Conservation (phyloP, 805 yeast genomes). For the Clavispora phyllophila region DNA sequence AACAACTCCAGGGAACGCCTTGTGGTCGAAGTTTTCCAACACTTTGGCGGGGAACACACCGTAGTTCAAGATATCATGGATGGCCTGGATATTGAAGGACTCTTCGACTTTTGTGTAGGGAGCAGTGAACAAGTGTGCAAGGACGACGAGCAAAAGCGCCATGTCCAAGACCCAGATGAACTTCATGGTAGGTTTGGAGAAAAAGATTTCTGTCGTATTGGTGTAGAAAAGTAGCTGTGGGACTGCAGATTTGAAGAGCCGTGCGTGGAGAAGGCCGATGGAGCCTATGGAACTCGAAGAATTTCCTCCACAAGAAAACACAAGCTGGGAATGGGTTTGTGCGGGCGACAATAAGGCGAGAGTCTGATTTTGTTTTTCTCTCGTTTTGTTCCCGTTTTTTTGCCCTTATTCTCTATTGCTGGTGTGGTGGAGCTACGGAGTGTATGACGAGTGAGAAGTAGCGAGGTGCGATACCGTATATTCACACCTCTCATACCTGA, state of each 20-base stretch:
- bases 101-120: slow-evolving; percentile 94
- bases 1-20: slow-evolving; percentile 79
- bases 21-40: slow-evolving; percentile 61
- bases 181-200: slow-evolving; percentile 4
- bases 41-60: slow-evolving; percentile 42
- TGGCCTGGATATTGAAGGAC: slow-evolving; percentile 85
- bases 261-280: background rate
- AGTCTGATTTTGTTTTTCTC: no score
- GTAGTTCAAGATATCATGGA: slow-evolving; percentile 69
- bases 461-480: background rate
- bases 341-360: no score
- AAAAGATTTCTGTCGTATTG: background rate
- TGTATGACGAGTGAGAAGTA: no score
- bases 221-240: background rate
- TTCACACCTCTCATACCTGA: no score
- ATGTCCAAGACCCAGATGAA: slow-evolving; percentile 11
- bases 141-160: slow-evolving; percentile 41
- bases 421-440: no score
- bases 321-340: background rate
- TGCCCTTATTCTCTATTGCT: no score
- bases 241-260: background rate
- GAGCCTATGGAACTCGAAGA: no score
- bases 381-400: no score
- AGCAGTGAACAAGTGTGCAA: slow-evolving; percentile 48
- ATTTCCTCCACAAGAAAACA: no score